Base-by-base conservation (phyloP, 176 grass and related monocot genomes). In the Ensete glaucum region DNA sequence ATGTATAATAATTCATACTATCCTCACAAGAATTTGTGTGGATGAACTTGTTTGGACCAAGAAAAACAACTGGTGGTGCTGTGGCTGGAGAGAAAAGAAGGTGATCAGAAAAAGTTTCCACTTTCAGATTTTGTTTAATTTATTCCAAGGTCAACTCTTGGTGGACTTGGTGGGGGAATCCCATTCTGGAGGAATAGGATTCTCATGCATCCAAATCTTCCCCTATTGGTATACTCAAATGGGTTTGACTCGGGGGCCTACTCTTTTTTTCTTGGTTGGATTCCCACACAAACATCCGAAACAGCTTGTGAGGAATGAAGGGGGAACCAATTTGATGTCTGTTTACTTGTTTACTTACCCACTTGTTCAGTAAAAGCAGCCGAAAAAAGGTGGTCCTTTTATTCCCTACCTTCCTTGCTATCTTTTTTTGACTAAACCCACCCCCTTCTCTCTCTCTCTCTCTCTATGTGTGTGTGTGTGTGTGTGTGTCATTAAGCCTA, bases 141-240 rank as follows among this genome's bases (percentile, higher is more conserved):
- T 92, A 94, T 94, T 94, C 73, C 70, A 67, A 88, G 89, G 88
- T 74, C 53, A 56, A 54, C 52, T 27, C 53, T 56, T 74, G 72
- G 74, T 81, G 85, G 68, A 54, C 76, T 77, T 69, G 90, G 89
- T 92, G 94, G 88, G 64, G 76, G 95, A 91, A 99, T 94, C 88
- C 59, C 81, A 94, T 91, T 54, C 90, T 84, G 80, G 82, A 62
- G 78, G 88, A 91, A 94, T 89, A 53, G 64, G 88, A 71, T 94
- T 88, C 86, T 56, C 77, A 24, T 82, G 88, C 86, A 91, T 91
- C 81, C 81, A 89, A 85, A 82, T 76, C 84, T 91, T 89, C 84
- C 58, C 82, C 86, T 64, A 89, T 82, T 93, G 86, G 88, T 75
- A 58, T 56, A 51, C 20, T 56, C 52, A 56, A 19, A 17, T 73